Evolutionary conservation across 331 rosid genomes (phyloP), one percentile per base, ranked within the genome.

Genomic region (Rosa hybrid): DNA sequence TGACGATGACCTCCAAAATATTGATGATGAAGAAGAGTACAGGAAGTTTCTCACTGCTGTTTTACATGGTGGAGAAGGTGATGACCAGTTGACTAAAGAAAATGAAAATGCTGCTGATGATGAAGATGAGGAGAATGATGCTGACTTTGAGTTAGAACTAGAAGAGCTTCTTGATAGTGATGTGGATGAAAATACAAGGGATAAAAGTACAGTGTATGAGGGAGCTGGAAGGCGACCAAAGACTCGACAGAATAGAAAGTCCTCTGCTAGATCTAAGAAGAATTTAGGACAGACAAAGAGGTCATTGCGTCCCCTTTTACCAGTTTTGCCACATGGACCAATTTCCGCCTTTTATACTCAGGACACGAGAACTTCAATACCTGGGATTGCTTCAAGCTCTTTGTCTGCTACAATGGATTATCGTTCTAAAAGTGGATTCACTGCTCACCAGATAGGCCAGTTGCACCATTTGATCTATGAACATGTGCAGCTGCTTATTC

Each of bases 111-210:
- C 64, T 17, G 70, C 21, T 59, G 97, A 87, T 67, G 97, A 91
- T 34, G 99, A 88, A 81, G 94, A 93, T 76, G 99, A 96, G 80
- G 97, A 96, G 81, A 96, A 90, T 39, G 99, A 96, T 87, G 97
- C 88, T 13, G 99, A 96, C 87, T 96, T 93, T 82, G 99, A 96
- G 90, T 86, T 90, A 82, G 99, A 96, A 83, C 94, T 96, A 77
- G 97, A 96, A 84, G 99, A 91, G 90, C 88, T 93, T 74, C 90
- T 93, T 72, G 99, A 93, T 89, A 93, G 97, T 85, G 97, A 96
- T 48, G 78, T 75, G 2, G 94, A 93, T 79, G 97, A 89, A 59
- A 80, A 72, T 82, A 75, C 83, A 20, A 77, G 48, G 12, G 88
- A 81, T 30, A 78, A 75, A 81, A 67, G 76, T 56, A 85, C 10